Conservation (phyloP, 768 basidiomycete genomes). For the Rhodocollybia butyracea region DNA sequence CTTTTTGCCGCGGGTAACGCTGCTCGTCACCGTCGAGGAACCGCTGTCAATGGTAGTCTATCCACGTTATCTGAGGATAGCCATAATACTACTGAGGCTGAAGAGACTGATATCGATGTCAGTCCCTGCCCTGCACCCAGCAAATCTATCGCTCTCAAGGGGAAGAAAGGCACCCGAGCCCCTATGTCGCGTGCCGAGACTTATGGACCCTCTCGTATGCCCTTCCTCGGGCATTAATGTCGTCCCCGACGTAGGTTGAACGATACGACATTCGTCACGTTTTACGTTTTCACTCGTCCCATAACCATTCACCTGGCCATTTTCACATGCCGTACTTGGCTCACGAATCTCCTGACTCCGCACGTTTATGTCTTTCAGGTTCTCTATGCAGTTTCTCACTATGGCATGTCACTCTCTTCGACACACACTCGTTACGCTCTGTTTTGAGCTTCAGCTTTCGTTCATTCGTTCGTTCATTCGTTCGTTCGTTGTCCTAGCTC, state of each 20-base stretch:
- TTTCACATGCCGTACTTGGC: slow-evolving; percentile 4
- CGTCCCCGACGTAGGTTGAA: not conserved
- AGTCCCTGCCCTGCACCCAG: slow-evolving; percentile 85
- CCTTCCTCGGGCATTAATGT: slow-evolving; percentile 6
- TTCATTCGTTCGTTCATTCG: slow-evolving; percentile 2
- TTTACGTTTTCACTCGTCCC: not conserved
- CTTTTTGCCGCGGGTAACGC: slow-evolving; percentile 70
- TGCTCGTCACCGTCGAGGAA: slow-evolving; percentile 61
- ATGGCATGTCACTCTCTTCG: slow-evolving; percentile 22
- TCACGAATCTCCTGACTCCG: slow-evolving; percentile 6
- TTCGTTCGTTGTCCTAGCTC: not conserved
- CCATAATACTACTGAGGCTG: slow-evolving; percentile 57
- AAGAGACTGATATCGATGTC: slow-evolving; percentile 75
- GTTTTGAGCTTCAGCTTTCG: slow-evolving; percentile 6
- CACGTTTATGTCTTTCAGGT: slow-evolving; percentile 6
- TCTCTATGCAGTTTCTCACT: slow-evolving; percentile 14
- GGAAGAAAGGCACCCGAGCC: slow-evolving; percentile 40
- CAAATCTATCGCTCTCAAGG: slow-evolving; percentile 52
- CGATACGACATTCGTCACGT: too few relatives aligned
- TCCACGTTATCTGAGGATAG: slow-evolving; percentile 67
- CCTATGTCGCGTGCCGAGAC: slow-evolving; percentile 65
- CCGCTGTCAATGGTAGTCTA: slow-evolving; percentile 32
- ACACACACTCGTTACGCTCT: slow-evolving; percentile 17
- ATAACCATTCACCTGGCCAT: not conserved
- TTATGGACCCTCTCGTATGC: slow-evolving; percentile 60